These are phyloP conservation scores for Debaryomyces udenii DNA, from an alignment of 1,139 yeast species.

Conservation along the genomic window DNA sequence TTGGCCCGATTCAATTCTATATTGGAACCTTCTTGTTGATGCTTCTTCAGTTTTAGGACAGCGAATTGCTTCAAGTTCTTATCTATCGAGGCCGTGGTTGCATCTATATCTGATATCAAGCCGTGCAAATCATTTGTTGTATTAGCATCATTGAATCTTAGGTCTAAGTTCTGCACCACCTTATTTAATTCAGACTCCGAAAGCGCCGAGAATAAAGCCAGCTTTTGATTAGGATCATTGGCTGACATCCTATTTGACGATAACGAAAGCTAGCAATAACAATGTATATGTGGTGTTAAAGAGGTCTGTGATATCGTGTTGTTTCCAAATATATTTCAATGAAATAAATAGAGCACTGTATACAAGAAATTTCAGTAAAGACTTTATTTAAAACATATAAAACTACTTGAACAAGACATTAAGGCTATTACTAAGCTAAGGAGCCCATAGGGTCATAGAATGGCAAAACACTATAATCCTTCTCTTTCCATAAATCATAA, in stretches of 20 bases:
- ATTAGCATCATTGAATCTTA: slow-evolving; percentile 13
- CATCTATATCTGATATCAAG: slow-evolving; percentile 19
- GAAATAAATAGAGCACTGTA: slow-evolving; percentile 3
- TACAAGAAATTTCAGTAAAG: slow-evolving; percentile 2
- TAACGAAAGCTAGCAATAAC: neutral
- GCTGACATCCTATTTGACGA: slow-evolving; percentile 5
- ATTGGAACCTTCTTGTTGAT: slow-evolving; percentile 39
- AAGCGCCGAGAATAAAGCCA: slow-evolving; percentile 5
- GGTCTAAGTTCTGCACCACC: slow-evolving; percentile 11
- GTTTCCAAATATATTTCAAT: slow-evolving; percentile 5
- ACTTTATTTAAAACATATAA: too few species aligned
- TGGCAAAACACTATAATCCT: slow-evolving; percentile 62
- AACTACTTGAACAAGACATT: neutral
- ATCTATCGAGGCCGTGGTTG: slow-evolving; percentile 20
- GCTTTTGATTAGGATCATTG: neutral
- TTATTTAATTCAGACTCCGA: slow-evolving; percentile 12
- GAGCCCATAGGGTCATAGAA: slow-evolving; percentile 91
- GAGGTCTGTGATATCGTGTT: slow-evolving; percentile 4
- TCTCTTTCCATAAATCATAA: slow-evolving; percentile 50
- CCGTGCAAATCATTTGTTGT: slow-evolving; percentile 9
- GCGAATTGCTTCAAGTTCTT: slow-evolving; percentile 30
- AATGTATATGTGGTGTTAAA: neutral
- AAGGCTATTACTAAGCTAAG: slow-evolving; percentile 46
- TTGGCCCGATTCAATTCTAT: slow-evolving; percentile 44
- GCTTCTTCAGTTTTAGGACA: slow-evolving; percentile 30